Conservation (phyloP, 345 rosid species). For the Euphorbia peplus region DNA sequence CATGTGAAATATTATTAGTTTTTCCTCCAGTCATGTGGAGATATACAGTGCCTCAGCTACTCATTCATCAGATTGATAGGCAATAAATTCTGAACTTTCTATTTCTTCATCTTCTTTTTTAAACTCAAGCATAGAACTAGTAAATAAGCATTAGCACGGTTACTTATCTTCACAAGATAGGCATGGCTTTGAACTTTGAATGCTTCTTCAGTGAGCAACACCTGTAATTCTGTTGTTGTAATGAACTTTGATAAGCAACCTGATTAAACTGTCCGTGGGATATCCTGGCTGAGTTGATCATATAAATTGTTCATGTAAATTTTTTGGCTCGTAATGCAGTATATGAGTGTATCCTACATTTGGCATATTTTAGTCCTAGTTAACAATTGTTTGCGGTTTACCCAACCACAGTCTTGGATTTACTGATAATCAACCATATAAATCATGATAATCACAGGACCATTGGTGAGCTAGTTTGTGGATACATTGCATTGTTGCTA, state of each 20-base stretch:
- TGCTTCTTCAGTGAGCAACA: neutral
- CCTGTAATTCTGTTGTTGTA: neutral
- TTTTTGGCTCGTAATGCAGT: neutral
- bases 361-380: constrained; percentile 2
- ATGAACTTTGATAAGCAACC: too few relatives aligned
- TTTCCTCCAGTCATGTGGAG: too few relatives aligned
- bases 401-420: neutral
- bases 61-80: neutral
- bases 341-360: neutral
- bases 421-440: neutral
- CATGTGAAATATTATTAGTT: neutral
- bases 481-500: neutral
- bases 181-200: neutral
- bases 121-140: neutral
- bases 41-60: neutral
- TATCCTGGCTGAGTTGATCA: neutral
- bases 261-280: neutral
- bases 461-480: neutral
- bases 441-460: neutral
- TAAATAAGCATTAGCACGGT: neutral
- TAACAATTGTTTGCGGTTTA: neutral
- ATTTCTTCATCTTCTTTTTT: too few relatives aligned
- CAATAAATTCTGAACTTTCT: neutral
- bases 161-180: neutral
- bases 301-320: neutral